These are phyloP conservation scores for Microdochium nivale DNA, from an alignment of 2,329 filamentous ascomycete genomes.

Conservation along the genomic window DNA sequence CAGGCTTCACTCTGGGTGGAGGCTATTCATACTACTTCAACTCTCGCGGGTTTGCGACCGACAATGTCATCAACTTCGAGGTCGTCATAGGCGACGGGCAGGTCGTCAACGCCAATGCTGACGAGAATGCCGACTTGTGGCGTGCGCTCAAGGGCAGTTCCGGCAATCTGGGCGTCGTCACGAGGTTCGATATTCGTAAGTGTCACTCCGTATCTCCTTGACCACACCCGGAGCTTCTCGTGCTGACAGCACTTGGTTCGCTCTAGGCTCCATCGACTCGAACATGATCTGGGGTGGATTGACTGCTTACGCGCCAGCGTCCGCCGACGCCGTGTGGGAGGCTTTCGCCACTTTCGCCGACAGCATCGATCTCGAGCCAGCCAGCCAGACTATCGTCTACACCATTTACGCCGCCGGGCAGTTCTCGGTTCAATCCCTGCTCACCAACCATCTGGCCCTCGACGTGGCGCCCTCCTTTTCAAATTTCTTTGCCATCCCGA, in stretches of 20 bases:
- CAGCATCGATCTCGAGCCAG: constrained; percentile 3
- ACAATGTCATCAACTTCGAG: constrained; percentile 28
- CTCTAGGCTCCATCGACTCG: constrained; percentile 10
- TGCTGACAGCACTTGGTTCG: background rate
- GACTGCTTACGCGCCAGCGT: constrained; percentile 18
- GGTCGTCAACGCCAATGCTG: constrained; percentile 26
- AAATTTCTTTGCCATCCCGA: constrained; percentile 13
- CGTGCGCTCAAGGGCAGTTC: constrained; percentile 31
- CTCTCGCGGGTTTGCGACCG: constrained; percentile 27
- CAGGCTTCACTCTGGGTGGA: constrained; percentile 17
- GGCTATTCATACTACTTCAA: constrained; percentile 17
- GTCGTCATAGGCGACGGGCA: constrained; percentile 31
- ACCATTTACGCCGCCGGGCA: constrained; percentile 21
- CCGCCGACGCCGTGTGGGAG: constrained; percentile 11
- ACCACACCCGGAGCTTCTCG: background rate
- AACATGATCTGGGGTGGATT: constrained; percentile 26
- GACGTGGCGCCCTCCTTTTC: constrained; percentile 21
- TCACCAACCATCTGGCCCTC: constrained; percentile 20
- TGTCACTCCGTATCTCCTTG: background rate
- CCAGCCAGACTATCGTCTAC: constrained; percentile 18
- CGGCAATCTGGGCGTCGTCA: constrained; percentile 27
- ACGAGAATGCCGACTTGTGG: constrained; percentile 26
- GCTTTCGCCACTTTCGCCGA: constrained; percentile 9
- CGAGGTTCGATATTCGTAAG: constrained; percentile 8
- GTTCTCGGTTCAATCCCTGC: constrained; percentile 17